phyloP scores from a whole-genome alignment of 2,329 filamentous ascomycete species.

The Fusarium sp. region DNA sequence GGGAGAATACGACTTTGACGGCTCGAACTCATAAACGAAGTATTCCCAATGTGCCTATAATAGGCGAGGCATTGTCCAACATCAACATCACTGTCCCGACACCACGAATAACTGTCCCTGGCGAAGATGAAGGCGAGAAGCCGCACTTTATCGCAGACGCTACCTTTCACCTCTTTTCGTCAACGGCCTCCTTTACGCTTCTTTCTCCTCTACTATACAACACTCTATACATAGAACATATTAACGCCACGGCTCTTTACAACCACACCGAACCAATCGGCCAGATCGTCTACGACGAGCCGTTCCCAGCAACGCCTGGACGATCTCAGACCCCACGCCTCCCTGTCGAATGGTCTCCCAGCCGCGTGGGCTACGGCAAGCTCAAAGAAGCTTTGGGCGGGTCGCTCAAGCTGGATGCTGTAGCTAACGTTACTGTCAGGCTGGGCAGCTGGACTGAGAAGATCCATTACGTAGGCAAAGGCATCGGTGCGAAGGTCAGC shows the following conservation, averaged over 20 bases:
- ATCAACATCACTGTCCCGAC: conserved; percentile 79
- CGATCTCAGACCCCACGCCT: conserved; percentile 78
- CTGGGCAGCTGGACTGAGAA: conserved; percentile 81
- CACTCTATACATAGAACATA: conserved; percentile 79
- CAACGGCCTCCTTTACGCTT: conserved; percentile 86
- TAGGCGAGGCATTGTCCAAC: conserved; percentile 79
- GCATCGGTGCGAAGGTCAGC: conserved; percentile 73
- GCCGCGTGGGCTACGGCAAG: conserved; percentile 84
- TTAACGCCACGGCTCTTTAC: conserved; percentile 89
- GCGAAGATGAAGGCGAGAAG: conserved; percentile 53
- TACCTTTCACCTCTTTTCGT: conserved; percentile 87
- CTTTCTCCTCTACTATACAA: conserved; percentile 81
- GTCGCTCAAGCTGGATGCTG: conserved; percentile 80
- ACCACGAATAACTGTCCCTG: conserved; percentile 73
- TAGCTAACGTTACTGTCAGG: conserved; percentile 79
- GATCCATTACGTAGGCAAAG: conserved; percentile 77
- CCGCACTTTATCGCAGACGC: conserved; percentile 85
- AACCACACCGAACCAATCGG: conserved; percentile 84
- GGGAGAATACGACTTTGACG: conserved; percentile 84
- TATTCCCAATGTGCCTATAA: conserved; percentile 77
- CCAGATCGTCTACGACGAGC: conserved; percentile 77
- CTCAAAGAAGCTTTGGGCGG: conserved; percentile 85
- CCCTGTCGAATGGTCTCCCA: conserved; percentile 84
- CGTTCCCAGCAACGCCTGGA: conserved; percentile 83
- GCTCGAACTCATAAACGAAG: conserved; percentile 77